A percentile compares a stretch with the other conserved stretches of the same genome.
Conservation (phyloP, 2,329 filamentous ascomycete species). For the Cercospora brassicicola region DNA sequence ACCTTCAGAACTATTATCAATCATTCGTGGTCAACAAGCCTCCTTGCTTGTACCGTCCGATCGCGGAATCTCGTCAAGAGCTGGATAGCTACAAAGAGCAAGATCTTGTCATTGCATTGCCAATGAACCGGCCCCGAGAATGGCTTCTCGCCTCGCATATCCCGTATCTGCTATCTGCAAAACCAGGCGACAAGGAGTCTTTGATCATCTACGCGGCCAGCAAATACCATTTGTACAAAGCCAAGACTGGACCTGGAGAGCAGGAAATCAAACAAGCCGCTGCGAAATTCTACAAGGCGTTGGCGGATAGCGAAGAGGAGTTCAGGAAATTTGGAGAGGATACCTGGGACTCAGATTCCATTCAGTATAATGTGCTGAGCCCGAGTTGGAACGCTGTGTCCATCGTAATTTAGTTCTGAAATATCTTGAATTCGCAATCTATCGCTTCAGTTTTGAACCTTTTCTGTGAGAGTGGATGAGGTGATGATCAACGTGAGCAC, state of each 20-base stretch:
- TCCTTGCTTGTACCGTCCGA: constrained; percentile 40
- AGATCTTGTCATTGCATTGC: constrained; percentile 46
- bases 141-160: constrained; percentile 52
- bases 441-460: background rate
- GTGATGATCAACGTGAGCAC: background rate
- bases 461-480: background rate
- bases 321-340: constrained; percentile 17
- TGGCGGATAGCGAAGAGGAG: constrained; percentile 23
- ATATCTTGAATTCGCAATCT: background rate
- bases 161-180: constrained; percentile 42
- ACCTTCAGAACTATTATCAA: constrained; percentile 55
- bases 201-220: constrained; percentile 24
- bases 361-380: constrained; percentile 23
- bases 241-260: constrained; percentile 15
- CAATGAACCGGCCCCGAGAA: constrained; percentile 45
- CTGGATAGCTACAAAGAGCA: constrained; percentile 28
- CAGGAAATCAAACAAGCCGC: constrained; percentile 20
- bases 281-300: constrained; percentile 21
- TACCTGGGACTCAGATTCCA: constrained; percentile 20
- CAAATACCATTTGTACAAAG: constrained; percentile 24
- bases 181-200: constrained; percentile 23
- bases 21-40: constrained; percentile 51
- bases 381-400: constrained; percentile 25
- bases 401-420: constrained; percentile 17
- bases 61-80: constrained; percentile 29